Evolutionary conservation across 2,329 filamentous ascomycete species (phyloP), one percentile per base, ranked within the genome.

Genomic region (Colletotrichum gigasporum): DNA sequence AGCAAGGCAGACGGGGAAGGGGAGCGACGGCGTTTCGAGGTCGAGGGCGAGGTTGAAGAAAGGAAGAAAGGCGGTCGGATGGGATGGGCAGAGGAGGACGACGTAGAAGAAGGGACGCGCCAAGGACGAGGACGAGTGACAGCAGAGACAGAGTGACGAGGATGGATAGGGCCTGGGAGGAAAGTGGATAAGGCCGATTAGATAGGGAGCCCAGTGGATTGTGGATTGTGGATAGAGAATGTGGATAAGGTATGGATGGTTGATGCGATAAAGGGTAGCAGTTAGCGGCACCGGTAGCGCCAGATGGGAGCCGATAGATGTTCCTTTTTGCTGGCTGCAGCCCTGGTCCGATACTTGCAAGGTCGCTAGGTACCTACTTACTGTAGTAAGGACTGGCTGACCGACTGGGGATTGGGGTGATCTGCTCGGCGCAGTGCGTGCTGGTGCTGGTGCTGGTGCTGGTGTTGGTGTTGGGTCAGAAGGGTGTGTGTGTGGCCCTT

Each of bases 31-130:
- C n/a, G n/a, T n/a, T n/a, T 45, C n/a, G 52, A 65, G 47, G 53
- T 42, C 32, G 45, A 65, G 54, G 50, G 30, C 34, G 56, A 52
- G 48, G 42, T 20, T 50, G 24, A 47, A 55, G 16, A 45, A 50
- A 57, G 22, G 12, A 10, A 26, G 42, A 28, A 24, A 30, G 54
- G 22, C 37, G 45, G 52, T 34, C 11, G 24, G 50, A 65, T 37
- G 50, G 54, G 53, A 63, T 32, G 63, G 62, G 53, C 54, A 61
- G 24, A 55, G 24, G 55, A n/a, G n/a, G n/a, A n/a, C n/a, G n/a
- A 37, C 45, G 44, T 63, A 65, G 58, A 63, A 63, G 51, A 63
- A 65, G 62, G 62, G 58, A 63, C 52, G 63, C 57, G 51, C 58
- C 59, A 59, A 57, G 48, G 42, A 34, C 34, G 30, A 28, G 35